A percentile compares a stretch with the other conserved stretches of the same genome.
Conservation (phyloP, 2,329 filamentous ascomycete genomes). For the Plenodomus tracheiphilus region DNA sequence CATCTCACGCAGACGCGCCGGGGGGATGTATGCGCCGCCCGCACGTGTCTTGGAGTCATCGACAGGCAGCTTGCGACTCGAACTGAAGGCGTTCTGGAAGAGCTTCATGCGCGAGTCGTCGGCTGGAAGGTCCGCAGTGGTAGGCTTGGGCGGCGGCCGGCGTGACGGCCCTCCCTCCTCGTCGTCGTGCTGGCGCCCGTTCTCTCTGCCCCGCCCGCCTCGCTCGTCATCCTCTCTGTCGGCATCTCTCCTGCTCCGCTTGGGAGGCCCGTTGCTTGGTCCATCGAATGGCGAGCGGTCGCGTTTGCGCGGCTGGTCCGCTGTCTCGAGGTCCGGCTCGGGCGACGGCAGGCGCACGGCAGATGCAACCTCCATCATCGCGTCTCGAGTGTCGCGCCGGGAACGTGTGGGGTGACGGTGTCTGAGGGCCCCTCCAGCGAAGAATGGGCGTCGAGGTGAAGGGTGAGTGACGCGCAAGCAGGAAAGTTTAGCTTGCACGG, state of each 20-base stretch:
- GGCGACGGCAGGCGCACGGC: slow-evolving; percentile 63
- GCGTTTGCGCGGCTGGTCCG: slow-evolving; percentile 54
- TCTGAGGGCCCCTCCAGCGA: not conserved
- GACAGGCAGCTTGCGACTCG: slow-evolving; percentile 81
- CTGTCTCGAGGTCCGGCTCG: slow-evolving; percentile 47
- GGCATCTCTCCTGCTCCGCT: slow-evolving; percentile 41
- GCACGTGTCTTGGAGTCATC: slow-evolving; percentile 87
- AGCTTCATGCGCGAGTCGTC: slow-evolving; percentile 43
- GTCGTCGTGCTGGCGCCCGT: slow-evolving; percentile 47
- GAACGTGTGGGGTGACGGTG: slow-evolving; percentile 2
- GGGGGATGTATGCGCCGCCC: slow-evolving; percentile 94
- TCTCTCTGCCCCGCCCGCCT: slow-evolving; percentile 59
- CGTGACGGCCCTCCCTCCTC: slow-evolving; percentile 74
- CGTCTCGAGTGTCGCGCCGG: slow-evolving; percentile 1
- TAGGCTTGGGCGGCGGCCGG: slow-evolving; percentile 41
- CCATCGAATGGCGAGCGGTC: slow-evolving; percentile 56
- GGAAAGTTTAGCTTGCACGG: slow-evolving; percentile 32
- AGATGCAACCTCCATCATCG: slow-evolving; percentile 42
- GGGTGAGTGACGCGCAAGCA: slow-evolving; percentile 15
- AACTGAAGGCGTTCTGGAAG: slow-evolving; percentile 42
- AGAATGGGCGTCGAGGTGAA: not conserved
- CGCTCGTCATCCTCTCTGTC: slow-evolving; percentile 34
- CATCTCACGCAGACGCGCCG: slow-evolving; percentile 83
- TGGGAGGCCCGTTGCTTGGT: slow-evolving; percentile 31
- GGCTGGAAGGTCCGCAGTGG: slow-evolving; percentile 23